phyloP scores from a whole-genome alignment of 371 early-diverging fungal species.

The Mucor sp. region DNA sequence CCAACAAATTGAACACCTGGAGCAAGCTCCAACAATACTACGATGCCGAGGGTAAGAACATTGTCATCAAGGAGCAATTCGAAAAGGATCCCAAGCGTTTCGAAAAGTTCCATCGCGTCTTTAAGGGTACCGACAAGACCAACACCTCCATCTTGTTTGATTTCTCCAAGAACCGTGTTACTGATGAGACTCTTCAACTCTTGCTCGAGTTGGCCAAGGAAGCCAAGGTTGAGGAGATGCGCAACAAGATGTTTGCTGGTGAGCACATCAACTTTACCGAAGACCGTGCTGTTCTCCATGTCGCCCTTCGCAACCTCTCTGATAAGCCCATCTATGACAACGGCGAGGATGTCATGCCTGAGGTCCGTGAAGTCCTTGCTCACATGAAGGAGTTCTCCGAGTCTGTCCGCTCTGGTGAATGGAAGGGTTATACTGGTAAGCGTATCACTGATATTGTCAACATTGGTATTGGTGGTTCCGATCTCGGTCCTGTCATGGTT shows the following conservation, averaged over 20 bases:
- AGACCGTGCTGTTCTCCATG: slow-evolving; percentile 96
- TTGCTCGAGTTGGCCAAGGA: slow-evolving; percentile 85
- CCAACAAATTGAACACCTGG: slow-evolving; percentile 80
- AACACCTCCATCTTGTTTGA: slow-evolving; percentile 82
- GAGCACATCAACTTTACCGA: slow-evolving; percentile 98
- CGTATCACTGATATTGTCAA: slow-evolving; percentile 95
- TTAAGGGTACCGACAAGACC: slow-evolving; percentile 62
- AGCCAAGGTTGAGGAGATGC: slow-evolving; percentile 83
- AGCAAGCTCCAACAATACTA: slow-evolving; percentile 85
- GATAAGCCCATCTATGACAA: slow-evolving; percentile 80
- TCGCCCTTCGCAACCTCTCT: slow-evolving; percentile 90
- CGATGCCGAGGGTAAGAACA: slow-evolving; percentile 69
- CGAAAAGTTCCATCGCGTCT: slow-evolving; percentile 73
- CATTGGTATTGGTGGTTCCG: slow-evolving; percentile 99
- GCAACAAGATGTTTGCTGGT: slow-evolving; percentile 94
- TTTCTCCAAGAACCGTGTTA: slow-evolving; percentile 93
- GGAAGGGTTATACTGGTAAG: slow-evolving; percentile 97
- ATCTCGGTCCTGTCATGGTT: slow-evolving; percentile 99
- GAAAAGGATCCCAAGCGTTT: slow-evolving; percentile 77
- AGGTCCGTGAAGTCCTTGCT: slow-evolving; percentile 90
- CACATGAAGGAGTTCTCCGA: slow-evolving; percentile 92
- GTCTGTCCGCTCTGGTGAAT: slow-evolving; percentile 82
- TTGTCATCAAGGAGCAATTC: slow-evolving; percentile 82
- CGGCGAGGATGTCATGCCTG: slow-evolving; percentile 90
- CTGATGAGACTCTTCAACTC: slow-evolving; percentile 75